Conservation (phyloP, 768 basidiomycete genomes). For the Trametes cinnabarina region DNA sequence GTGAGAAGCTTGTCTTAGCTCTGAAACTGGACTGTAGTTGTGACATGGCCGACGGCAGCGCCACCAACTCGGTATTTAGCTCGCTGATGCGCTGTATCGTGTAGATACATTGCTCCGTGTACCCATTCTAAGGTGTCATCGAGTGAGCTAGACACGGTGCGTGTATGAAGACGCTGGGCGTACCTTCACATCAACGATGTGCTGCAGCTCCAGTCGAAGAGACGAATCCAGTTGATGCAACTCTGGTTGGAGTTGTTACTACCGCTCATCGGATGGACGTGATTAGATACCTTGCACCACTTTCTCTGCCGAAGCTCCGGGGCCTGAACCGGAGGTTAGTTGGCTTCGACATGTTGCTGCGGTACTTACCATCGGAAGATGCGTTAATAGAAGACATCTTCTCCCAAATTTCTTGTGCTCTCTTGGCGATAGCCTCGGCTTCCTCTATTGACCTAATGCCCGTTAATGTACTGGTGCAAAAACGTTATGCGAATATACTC, state of each 20-base stretch:
- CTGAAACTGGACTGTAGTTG: constrained; percentile 71
- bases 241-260: constrained; percentile 33
- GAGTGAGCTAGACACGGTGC: neutral
- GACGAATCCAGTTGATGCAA: constrained; percentile 60
- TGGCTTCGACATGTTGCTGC: constrained; percentile 21
- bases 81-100: constrained; percentile 72
- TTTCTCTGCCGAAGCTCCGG: constrained; percentile 12
- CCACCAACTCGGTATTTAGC: constrained; percentile 79
- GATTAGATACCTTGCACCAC: constrained; percentile 12
- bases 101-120: constrained; percentile 63
- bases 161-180: neutral
- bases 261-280: too few species aligned
- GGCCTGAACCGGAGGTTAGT: neutral
- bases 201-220: constrained; percentile 59
- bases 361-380: constrained; percentile 48
- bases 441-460: constrained; percentile 54
- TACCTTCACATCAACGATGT: constrained; percentile 48
- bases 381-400: constrained; percentile 51
- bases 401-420: constrained; percentile 60
- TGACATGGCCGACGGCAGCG: constrained; percentile 63
- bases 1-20: constrained; percentile 79
- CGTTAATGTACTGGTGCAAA: neutral
- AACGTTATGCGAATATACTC: constrained; percentile 12
- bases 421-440: constrained; percentile 50
- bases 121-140: constrained; percentile 54